Base-by-base conservation (phyloP, 768 basidiomycete genomes). In the Hericium coralloides region DNA sequence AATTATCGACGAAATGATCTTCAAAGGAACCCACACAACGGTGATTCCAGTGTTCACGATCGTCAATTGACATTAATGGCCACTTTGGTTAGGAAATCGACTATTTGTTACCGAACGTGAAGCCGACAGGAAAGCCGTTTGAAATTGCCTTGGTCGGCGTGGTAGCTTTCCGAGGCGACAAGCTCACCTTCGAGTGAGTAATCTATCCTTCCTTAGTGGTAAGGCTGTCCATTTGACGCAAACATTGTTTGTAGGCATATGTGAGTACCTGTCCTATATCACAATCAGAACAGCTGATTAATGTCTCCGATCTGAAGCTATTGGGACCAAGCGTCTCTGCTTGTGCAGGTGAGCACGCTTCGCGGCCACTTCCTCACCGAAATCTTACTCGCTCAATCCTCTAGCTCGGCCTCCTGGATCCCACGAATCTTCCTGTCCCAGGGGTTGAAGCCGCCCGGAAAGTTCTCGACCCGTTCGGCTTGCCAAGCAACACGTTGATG, bases 291-390 rank as follows among this genome's bases (percentile, higher is more conserved):
- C 25, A 22, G 25, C 22, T 20, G 49, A 15, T 50, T 17, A 25
- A 12, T 1, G 12, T 45, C 18, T 18, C 43, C 12, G 43, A 45
- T 45, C 1, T 12, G 49, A 23, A 76, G 75, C 49, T 76, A 76
- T 56, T 76, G 77, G 77, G 77, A 78, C 53, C 77, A 79, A 63
- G 77, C 77, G n/a, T 75, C 73, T 10, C 50, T 70, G 14, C 68
- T 79, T 20, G 72, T 73, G 15, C 78, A 78, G 61, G 67, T 72
- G 53, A 50, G 65, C 50, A 38, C 6, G 38, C 58, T 15, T 8
- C 22, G 22, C 26, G 12, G 26, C 20, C 17, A 18, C n/a, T 20
- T 51, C 39, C 36, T 50, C 37, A 43, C 31, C 23, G 18, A 36
- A 18, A 14, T 23, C 18, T 14, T 12, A 38, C 23, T 14, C 9